phyloP scores from a whole-genome alignment of 805 yeast species.

The Groenewaldozyma tartarivorans region DNA sequence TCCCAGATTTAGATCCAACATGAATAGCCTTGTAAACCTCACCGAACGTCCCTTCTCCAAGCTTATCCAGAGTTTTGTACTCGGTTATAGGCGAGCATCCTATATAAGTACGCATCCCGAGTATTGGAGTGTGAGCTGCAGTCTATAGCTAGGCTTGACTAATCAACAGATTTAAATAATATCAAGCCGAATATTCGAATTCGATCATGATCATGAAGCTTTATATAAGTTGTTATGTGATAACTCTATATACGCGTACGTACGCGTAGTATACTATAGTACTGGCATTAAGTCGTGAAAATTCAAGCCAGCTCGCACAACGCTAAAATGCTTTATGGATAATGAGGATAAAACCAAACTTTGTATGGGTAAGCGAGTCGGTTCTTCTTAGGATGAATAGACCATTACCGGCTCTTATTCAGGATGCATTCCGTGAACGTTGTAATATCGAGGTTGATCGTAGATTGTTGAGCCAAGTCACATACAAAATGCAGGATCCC shows the following conservation, averaged over 20 bases:
- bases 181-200: too few species aligned
- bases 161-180: too few species aligned
- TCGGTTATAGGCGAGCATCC: constrained; percentile 29
- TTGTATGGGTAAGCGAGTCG: background rate
- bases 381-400: background rate
- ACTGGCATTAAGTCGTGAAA: too few species aligned
- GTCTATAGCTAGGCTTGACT: too few species aligned
- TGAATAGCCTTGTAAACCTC: constrained; percentile 73
- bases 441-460: too few species aligned
- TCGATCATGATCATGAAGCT: too few species aligned
- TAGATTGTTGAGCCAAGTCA: background rate
- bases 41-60: constrained; percentile 85
- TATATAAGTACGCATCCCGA: constrained; percentile 9
- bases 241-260: too few species aligned
- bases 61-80: constrained; percentile 29
- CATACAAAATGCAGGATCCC: background rate
- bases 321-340: too few species aligned
- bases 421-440: background rate
- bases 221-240: too few species aligned
- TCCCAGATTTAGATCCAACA: background rate
- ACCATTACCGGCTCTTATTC: background rate
- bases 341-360: background rate
- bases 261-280: too few species aligned
- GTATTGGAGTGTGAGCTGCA: too few species aligned
- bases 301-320: too few species aligned